phyloP scores from a whole-genome alignment of 176 grass and related monocot genomes.

The Neostapfia colusana region DNA sequence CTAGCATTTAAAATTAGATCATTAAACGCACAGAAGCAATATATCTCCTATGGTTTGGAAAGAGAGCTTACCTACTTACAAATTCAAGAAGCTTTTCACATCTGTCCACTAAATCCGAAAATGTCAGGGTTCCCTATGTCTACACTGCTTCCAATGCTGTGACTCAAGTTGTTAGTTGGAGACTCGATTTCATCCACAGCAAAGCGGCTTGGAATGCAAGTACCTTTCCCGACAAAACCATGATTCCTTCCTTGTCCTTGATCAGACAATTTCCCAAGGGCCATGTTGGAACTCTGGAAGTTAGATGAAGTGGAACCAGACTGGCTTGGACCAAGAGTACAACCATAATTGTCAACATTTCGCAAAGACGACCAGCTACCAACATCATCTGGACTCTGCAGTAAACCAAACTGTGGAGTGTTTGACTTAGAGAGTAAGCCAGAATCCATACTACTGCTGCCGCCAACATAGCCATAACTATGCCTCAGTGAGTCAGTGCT shows the following conservation, averaged over 20 bases:
- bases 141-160: slow-evolving; percentile 68
- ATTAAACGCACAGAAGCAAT: not conserved
- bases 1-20: not conserved
- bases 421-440: slow-evolving; percentile 59
- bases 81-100: slow-evolving; percentile 62
- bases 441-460: slow-evolving; percentile 48
- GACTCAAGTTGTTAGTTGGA: slow-evolving; percentile 73
- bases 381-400: slow-evolving; percentile 57
- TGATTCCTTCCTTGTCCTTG: slow-evolving; percentile 67
- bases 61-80: slow-evolving; percentile 62
- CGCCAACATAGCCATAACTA: slow-evolving; percentile 51
- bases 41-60: slow-evolving; percentile 3
- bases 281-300: slow-evolving; percentile 42
- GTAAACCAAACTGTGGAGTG: slow-evolving; percentile 55
- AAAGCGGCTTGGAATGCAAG: slow-evolving; percentile 85
- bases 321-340: slow-evolving; percentile 40
- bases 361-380: slow-evolving; percentile 44
- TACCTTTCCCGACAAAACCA: slow-evolving; percentile 97
- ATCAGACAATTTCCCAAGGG: slow-evolving; percentile 54
- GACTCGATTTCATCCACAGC: slow-evolving; percentile 85
- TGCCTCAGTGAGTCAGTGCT: slow-evolving; percentile 45
- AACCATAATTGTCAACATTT: slow-evolving; percentile 50
- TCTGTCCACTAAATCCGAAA: slow-evolving; percentile 69
- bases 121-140: slow-evolving; percentile 63
- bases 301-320: slow-evolving; percentile 49